Evolutionary conservation across 768 basidiomycete species (phyloP).

Genomic region (Psilocybe cyanescens): DNA sequence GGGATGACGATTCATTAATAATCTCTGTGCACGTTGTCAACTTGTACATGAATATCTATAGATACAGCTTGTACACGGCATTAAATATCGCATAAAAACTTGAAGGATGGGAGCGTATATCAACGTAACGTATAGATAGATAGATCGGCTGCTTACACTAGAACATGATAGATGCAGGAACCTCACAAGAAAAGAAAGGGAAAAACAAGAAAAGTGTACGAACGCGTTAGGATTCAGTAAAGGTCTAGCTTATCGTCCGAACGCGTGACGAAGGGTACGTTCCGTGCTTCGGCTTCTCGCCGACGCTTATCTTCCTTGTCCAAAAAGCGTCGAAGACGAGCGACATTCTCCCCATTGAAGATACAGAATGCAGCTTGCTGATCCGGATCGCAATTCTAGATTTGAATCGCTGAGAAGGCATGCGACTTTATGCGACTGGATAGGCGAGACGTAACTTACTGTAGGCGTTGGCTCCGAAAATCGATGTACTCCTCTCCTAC

Average conservation of each 20-base stretch:
- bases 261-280: constrained; percentile 61
- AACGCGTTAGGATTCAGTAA: constrained; percentile 41
- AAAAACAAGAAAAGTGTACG: constrained; percentile 4
- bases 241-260: constrained; percentile 69
- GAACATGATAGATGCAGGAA: neutral
- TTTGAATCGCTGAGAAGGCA: constrained; percentile 20
- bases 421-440: constrained; percentile 17
- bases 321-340: constrained; percentile 65
- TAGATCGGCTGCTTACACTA: neutral
- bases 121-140: neutral
- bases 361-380: constrained; percentile 79
- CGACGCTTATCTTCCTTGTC: constrained; percentile 68
- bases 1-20: neutral
- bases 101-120: neutral
- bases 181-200: too few species aligned
- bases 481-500: constrained; percentile 66
- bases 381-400: constrained; percentile 64
- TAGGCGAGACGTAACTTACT: constrained; percentile 40
- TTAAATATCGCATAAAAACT: too few species aligned
- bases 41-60: neutral
- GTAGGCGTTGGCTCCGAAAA: constrained; percentile 78
- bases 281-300: constrained; percentile 59
- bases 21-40: neutral
- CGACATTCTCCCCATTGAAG: constrained; percentile 73
- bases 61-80: neutral